Conservation (phyloP, 2,329 filamentous ascomycete genomes). For the Diaporthe destruens region DNA sequence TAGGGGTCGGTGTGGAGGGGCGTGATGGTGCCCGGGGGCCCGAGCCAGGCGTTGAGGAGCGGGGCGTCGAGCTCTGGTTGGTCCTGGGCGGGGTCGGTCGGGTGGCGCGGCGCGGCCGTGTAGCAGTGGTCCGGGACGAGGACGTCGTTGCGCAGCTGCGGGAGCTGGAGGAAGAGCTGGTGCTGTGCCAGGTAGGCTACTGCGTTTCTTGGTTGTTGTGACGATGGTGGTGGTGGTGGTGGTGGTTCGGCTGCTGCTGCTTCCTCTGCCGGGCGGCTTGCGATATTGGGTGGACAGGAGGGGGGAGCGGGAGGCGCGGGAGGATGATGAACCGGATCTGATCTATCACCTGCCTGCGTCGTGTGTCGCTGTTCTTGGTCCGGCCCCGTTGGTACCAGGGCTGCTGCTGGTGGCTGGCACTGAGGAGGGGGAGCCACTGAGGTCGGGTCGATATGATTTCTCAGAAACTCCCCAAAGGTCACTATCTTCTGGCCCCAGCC, state of each 20-base stretch:
- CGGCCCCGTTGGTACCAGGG: not conserved
- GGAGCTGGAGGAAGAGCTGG: slow-evolving; percentile 86
- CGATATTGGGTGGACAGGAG: not conserved
- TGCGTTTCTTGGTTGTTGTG: not conserved
- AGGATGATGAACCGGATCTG: not conserved
- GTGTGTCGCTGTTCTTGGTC: slow-evolving; percentile 8
- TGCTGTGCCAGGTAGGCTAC: slow-evolving; percentile 87
- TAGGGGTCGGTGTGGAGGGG: slow-evolving; percentile 95
- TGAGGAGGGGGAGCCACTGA: slow-evolving; percentile 2
- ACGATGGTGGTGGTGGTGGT: not conserved
- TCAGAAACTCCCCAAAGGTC: slow-evolving; percentile 78
- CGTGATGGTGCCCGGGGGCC: slow-evolving; percentile 87
- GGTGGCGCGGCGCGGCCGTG: slow-evolving; percentile 72
- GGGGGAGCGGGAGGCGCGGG: not conserved
- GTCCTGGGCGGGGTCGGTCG: slow-evolving; percentile 51
- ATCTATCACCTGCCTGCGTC: slow-evolving; percentile 10
- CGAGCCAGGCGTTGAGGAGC: slow-evolving; percentile 91
- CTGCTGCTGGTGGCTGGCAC: not conserved
- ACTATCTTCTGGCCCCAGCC: slow-evolving; percentile 88
- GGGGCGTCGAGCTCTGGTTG: slow-evolving; percentile 64
- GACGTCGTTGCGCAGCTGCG: slow-evolving; percentile 80
- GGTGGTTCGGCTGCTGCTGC: not conserved
- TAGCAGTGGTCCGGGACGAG: slow-evolving; percentile 87
- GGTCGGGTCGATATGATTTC: slow-evolving; percentile 65
- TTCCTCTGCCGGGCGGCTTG: not conserved